Evolutionary conservation across 306 rosid species (phyloP).

Genomic region (Prunus mongolica): DNA sequence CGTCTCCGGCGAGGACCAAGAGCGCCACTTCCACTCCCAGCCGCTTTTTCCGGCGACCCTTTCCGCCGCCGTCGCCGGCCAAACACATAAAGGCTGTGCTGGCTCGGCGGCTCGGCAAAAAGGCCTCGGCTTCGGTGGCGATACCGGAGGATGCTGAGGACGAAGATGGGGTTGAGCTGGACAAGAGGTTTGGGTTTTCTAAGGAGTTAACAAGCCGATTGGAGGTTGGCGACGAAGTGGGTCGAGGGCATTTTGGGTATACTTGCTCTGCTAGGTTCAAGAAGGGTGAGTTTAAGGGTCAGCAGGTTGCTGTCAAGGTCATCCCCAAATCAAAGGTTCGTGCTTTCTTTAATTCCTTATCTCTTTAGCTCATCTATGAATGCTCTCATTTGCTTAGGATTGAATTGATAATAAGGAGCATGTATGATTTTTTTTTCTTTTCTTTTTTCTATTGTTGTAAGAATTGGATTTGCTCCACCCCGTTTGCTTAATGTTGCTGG

Average conservation of each 20-base stretch:
- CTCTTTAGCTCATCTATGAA: not conserved
- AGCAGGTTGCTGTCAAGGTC: slow-evolving; percentile 89
- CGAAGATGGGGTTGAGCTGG: slow-evolving; percentile 63
- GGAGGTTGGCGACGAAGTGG: slow-evolving; percentile 92
- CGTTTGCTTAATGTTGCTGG: slow-evolving; percentile 1
- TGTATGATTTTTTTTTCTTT: not conserved
- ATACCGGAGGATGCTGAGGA: slow-evolving; percentile 81
- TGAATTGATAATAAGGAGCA: not conserved
- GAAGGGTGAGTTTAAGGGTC: slow-evolving; percentile 91
- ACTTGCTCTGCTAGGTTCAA: slow-evolving; percentile 94
- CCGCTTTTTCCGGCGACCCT: slow-evolving; percentile 78
- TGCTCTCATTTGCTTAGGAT: not conserved
- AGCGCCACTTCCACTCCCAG: slow-evolving; percentile 82
- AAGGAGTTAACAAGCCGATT: slow-evolving; percentile 71
- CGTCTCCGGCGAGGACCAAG: slow-evolving; percentile 42
- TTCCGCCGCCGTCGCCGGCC: slow-evolving; percentile 98
- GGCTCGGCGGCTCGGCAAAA: slow-evolving; percentile 76
- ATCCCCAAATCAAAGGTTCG: slow-evolving; percentile 90
- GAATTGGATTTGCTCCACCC: not conserved
- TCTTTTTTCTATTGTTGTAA: not conserved
- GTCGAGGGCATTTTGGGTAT: slow-evolving; percentile 99
- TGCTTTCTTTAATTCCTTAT: not conserved
- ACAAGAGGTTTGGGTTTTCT: slow-evolving; percentile 93
- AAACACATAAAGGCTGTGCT: slow-evolving; percentile 81
- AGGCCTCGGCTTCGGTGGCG: slow-evolving; percentile 43